Conservation (phyloP, 2,329 filamentous ascomycete genomes). For the Monosporascus sp. region DNA sequence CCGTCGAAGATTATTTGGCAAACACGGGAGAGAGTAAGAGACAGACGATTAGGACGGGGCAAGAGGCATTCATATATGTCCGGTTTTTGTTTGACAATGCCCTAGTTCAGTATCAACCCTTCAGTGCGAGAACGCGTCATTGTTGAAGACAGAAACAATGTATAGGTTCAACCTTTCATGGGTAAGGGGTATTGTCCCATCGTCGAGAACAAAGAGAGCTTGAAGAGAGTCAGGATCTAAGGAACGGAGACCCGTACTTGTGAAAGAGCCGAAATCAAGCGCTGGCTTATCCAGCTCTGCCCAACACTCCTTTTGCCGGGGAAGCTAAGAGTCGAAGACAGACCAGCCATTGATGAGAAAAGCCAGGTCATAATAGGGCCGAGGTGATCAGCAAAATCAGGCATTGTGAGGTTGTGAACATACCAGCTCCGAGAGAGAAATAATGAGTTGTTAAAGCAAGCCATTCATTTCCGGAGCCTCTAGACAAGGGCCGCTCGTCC, state of each 20-base stretch:
- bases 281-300: neutral
- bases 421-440: conserved; percentile 4
- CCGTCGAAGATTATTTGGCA: neutral
- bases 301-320: no score
- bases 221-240: no score
- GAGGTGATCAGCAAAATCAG: conserved; percentile 1
- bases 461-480: conserved; percentile 21
- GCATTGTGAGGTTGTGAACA: conserved; percentile 3
- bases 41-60: neutral
- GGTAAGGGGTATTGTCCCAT: conserved; percentile 3
- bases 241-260: no score
- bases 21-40: neutral
- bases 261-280: neutral
- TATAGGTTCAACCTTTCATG: neutral
- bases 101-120: neutral
- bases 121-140: neutral
- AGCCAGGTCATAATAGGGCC: no score
- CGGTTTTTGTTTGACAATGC: neutral
- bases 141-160: neutral
- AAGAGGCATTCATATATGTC: neutral
- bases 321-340: no score
- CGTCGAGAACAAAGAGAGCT: no score
- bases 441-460: conserved; percentile 15
- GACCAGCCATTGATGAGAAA: no score
- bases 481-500: conserved; percentile 21